These are phyloP conservation scores for Sugiyamaella mastotermitis DNA, from an alignment of 805 yeast species.

Conservation along the genomic window DNA sequence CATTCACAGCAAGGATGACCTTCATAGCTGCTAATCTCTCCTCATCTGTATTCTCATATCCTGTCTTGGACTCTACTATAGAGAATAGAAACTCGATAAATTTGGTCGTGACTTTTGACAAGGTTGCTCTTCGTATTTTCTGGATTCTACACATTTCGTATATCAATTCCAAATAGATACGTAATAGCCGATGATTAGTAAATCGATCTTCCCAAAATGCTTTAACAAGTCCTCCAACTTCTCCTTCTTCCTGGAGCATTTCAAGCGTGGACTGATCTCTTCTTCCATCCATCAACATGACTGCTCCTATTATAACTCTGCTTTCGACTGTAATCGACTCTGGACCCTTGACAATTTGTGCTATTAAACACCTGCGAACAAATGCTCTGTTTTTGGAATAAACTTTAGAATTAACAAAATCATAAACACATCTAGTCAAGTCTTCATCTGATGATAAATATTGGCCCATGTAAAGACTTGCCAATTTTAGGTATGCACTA, in stretches of 20 bases:
- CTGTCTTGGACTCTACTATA: constrained; percentile 35
- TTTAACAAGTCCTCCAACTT: constrained; percentile 42
- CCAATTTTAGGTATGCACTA: constrained; percentile 23
- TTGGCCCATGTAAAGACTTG: constrained; percentile 23
- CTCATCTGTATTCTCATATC: constrained; percentile 40
- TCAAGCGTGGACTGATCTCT: constrained; percentile 38
- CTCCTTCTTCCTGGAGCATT: constrained; percentile 46
- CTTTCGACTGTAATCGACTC: constrained; percentile 20
- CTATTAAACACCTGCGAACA: constrained; percentile 32
- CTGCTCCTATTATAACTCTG: constrained; percentile 38
- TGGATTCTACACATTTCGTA: constrained; percentile 50
- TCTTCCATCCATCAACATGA: constrained; percentile 41
- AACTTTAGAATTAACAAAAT: constrained; percentile 43
- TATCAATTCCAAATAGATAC: constrained; percentile 45
- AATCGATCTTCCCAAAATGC: constrained; percentile 36
- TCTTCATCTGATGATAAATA: constrained; percentile 30
- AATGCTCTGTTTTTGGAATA: constrained; percentile 47
- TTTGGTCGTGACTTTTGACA: constrained; percentile 37
- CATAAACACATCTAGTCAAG: constrained; percentile 39
- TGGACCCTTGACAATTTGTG: constrained; percentile 28
- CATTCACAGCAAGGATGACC: constrained; percentile 69
- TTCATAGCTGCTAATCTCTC: constrained; percentile 64
- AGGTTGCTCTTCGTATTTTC: constrained; percentile 38
- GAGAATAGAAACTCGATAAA: constrained; percentile 45
- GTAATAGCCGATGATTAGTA: constrained; percentile 34